These are phyloP conservation scores for Hymenoscyphus scutula DNA, from an alignment of 2,329 filamentous ascomycete genomes.

Conservation along the genomic window DNA sequence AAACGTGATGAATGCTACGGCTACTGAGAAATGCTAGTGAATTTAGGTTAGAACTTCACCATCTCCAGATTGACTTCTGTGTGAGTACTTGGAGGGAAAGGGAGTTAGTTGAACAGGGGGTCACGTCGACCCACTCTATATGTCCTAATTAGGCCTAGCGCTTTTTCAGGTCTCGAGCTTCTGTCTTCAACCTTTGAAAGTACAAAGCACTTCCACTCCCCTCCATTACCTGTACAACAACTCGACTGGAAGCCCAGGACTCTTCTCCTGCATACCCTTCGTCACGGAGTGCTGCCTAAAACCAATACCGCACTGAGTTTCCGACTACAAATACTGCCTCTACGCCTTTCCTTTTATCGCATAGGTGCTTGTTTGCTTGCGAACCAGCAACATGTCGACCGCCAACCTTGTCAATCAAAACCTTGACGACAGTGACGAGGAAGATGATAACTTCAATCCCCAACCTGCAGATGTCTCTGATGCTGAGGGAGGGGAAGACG, in stretches of 20 bases:
- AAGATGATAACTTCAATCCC: conserved; percentile 88
- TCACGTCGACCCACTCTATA: neutral
- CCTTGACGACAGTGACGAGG: conserved; percentile 57
- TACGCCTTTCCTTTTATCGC: conserved; percentile 8
- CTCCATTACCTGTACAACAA: neutral
- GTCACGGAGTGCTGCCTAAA: conserved; percentile 14
- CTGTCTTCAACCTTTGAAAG: conserved; percentile 6
- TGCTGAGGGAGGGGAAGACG: conserved; percentile 52
- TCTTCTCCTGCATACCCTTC: neutral
- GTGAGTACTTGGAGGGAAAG: no score
- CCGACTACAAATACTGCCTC: conserved; percentile 17
- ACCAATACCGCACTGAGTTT: neutral
- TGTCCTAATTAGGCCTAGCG: neutral
- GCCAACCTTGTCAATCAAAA: conserved; percentile 28
- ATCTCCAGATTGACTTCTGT: no score
- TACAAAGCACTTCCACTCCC: conserved; percentile 6
- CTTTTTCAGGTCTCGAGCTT: neutral
- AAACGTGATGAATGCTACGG: no score
- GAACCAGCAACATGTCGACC: conserved; percentile 29
- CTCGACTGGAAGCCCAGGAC: neutral
- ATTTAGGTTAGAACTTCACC: no score
- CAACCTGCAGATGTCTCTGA: conserved; percentile 71
- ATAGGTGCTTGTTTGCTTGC: no score
- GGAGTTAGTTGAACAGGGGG: no score
- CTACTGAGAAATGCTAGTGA: no score